Evolutionary conservation across 768 basidiomycete species (phyloP), one percentile per base, ranked within the genome.

Genomic region (Russula abietina): DNA sequence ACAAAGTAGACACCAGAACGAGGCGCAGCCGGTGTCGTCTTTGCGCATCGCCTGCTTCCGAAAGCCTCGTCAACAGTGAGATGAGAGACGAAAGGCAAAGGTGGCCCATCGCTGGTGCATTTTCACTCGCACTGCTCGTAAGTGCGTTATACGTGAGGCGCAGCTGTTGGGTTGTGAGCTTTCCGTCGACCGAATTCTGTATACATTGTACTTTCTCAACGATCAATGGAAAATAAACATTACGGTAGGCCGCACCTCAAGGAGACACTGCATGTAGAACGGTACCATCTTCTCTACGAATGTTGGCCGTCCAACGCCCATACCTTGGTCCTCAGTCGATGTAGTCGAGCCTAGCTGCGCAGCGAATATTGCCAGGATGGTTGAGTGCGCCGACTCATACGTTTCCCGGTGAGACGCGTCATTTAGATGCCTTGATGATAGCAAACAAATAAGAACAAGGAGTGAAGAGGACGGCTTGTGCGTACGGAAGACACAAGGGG

Each of bases 351-450:
- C 45, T 9, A 56, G 41, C 57, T 71, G 60, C 9, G 83, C 78
- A 11, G 87, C 81, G 69, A 92, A 87, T 45, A 91, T 77, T 4
- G 91, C 80, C 16, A 95, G 76, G 39, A 94, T 75, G 30, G 90
- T 89, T 10, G 92, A 93, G 71, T 94, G 93, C 1, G 91, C 85
- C 0, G 90, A 88, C 71, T 95, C 92, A 68, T 85, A 94, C n/a
- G 84, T 84, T 66, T 93, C 88, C 38, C 88, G 83, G 66, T 89
- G 78, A 16, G 59, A 60, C 1, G 83, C 67, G 60, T 85, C 80
- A 57, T 76, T 78, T 32, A 92, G 77, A 70, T 87, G 81, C 19
- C 90, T 91, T 46, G 49, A 30, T 24, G 24, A 57, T 50, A 26
- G 7, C 55, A 49, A 45, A 53, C 57, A 17, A 64, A 59, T 61